These are phyloP conservation scores for Sutorius australiensis DNA, from an alignment of 768 basidiomycete genomes.

Conservation along the genomic window DNA sequence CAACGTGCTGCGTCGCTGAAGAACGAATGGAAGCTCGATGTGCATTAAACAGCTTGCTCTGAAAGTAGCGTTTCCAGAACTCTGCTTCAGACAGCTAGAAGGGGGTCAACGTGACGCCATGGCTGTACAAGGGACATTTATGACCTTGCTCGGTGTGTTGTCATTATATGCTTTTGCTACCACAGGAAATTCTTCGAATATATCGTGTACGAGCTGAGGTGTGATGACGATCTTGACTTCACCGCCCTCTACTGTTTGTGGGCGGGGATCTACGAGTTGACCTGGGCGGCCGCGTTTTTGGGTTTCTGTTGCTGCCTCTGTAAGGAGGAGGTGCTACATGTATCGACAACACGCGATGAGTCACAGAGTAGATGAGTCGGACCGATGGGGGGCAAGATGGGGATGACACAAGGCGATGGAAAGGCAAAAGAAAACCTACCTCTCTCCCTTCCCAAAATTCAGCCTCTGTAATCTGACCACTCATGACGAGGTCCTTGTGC, in stretches of 20 bases:
- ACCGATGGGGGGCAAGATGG: not conserved
- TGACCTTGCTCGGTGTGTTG: slow-evolving; percentile 84
- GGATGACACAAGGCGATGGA: slow-evolving; percentile 4
- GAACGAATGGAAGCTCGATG: slow-evolving; percentile 92
- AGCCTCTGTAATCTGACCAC: slow-evolving; percentile 79
- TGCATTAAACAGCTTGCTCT: slow-evolving; percentile 91
- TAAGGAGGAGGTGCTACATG: slow-evolving; percentile 65
- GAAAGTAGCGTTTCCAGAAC: slow-evolving; percentile 98
- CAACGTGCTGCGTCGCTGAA: slow-evolving; percentile 76
- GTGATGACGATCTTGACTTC: slow-evolving; percentile 90
- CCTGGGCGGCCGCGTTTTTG: slow-evolving; percentile 82
- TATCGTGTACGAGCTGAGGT: slow-evolving; percentile 88
- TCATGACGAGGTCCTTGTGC: slow-evolving; percentile 86
- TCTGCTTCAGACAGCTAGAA: slow-evolving; percentile 79
- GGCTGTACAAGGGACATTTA: not conserved
- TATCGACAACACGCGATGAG: not conserved
- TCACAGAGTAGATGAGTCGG: not conserved
- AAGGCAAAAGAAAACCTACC: slow-evolving; percentile 41
- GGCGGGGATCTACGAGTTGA: slow-evolving; percentile 83
- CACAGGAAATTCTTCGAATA: slow-evolving; percentile 97
- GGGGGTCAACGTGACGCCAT: slow-evolving; percentile 1
- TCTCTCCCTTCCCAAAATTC: slow-evolving; percentile 99
- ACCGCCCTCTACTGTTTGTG: slow-evolving; percentile 77
- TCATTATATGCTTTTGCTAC: slow-evolving; percentile 90
- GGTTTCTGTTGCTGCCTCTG: slow-evolving; percentile 67